These are phyloP conservation scores for Auricularia sp. DNA, from an alignment of 768 basidiomycete species.

Conservation along the genomic window DNA sequence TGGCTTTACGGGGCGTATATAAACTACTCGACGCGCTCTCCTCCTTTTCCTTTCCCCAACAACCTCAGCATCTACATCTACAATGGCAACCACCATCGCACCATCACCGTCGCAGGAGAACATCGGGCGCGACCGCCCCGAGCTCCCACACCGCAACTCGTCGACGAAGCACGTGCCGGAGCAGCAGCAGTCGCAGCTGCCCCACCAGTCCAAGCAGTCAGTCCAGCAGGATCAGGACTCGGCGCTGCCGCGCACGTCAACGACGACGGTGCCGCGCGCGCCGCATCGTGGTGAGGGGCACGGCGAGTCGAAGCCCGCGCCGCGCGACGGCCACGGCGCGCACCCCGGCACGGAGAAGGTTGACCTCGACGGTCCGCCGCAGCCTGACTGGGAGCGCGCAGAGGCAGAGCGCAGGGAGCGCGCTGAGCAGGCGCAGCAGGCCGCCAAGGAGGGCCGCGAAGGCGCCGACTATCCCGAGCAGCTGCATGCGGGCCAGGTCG, in stretches of 20 bases:
- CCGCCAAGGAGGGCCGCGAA: neutral
- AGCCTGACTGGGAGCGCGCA: neutral
- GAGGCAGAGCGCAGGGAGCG: neutral
- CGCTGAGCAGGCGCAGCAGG: neutral
- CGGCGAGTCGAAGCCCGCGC: neutral
- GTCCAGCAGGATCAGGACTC: too few species aligned
- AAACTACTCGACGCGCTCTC: too few species aligned
- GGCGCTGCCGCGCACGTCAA: neutral
- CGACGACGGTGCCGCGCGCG: neutral
- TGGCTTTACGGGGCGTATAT: too few species aligned
- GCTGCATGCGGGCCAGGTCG: conserved; percentile 33
- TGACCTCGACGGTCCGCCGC: neutral
- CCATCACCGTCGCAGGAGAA: too few species aligned
- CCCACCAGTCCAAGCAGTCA: too few species aligned
- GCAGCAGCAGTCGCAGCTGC: neutral
- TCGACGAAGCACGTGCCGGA: neutral
- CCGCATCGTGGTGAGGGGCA: neutral
- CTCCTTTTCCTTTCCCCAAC: too few species aligned
- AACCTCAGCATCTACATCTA: too few species aligned
- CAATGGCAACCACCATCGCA: too few species aligned
- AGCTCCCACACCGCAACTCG: conserved; percentile 1
- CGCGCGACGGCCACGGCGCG: neutral
- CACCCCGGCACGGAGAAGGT: neutral
- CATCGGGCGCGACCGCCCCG: neutral
- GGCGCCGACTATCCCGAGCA: conserved; percentile 27